Evolutionary conservation across 2,329 filamentous ascomycete genomes (phyloP).

Genomic region (Purpureocillium lavendulum): DNA sequence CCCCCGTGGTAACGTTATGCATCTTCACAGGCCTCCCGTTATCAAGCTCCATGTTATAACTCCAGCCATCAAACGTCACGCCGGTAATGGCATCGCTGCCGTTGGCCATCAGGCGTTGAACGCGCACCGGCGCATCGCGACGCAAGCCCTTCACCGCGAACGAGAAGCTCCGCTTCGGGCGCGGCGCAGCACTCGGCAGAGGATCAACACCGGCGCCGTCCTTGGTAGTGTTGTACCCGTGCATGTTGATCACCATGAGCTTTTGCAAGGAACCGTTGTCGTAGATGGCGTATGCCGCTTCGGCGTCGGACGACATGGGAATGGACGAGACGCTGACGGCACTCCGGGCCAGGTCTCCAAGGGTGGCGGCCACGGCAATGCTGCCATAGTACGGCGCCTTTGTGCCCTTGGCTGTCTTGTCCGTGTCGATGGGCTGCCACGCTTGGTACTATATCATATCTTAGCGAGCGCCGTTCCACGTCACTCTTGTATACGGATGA

Average conservation of each 20-base stretch:
- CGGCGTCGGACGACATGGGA: constrained; percentile 25
- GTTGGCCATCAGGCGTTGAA: constrained; percentile 48
- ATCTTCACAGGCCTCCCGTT: constrained; percentile 43
- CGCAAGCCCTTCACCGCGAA: constrained; percentile 12
- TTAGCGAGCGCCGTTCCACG: background rate
- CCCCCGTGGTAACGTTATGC: constrained; percentile 44
- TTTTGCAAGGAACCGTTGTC: constrained; percentile 27
- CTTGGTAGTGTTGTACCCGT: constrained; percentile 49
- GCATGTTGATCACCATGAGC: constrained; percentile 49
- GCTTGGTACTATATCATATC: constrained; percentile 32
- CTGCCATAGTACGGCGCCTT: constrained; percentile 60
- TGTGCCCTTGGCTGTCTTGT: constrained; percentile 41
- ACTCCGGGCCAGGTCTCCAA: background rate
- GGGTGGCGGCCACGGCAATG: constrained; percentile 44
- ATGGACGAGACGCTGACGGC: constrained; percentile 38
- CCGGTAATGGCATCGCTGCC: constrained; percentile 56
- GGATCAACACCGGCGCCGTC: constrained; percentile 22
- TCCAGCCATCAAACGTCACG: constrained; percentile 52
- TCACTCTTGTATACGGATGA: background rate
- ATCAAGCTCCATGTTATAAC: constrained; percentile 52
- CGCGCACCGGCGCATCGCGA: constrained; percentile 25
- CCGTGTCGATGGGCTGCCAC: constrained; percentile 50
- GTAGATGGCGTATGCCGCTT: constrained; percentile 43
- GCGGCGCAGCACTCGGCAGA: constrained; percentile 14
- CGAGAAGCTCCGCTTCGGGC: constrained; percentile 9